Base-by-base conservation (phyloP, 768 basidiomycete species). In the Boletus rubroflammeus region DNA sequence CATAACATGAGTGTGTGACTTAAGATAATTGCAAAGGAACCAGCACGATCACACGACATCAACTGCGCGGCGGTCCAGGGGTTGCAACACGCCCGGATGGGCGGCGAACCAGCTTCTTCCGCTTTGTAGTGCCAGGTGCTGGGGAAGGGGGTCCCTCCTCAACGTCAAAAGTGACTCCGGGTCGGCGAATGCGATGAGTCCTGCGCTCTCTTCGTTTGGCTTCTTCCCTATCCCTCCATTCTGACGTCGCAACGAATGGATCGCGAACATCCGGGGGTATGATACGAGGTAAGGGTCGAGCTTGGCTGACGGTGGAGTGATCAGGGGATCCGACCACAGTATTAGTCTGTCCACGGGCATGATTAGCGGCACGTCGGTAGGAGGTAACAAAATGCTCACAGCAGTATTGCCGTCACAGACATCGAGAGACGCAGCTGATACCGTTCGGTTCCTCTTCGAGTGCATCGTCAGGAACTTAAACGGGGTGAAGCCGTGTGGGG, bases 311-410 rank as follows among this genome's bases (percentile, higher is more conserved):
- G 62, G 82, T 78, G 2, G 90, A 91, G 17, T 81, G 80, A 13
- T 83, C 86, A 5, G 90, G 90, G 3, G 86, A 88, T 15, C 86
- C 88, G 26, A 90, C 68, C 41, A 87, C 81, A 26, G 90, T 89
- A 61, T 83, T 90, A 15, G 83, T 70, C 85, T 86, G 35, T 44
- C 40, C 5, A 61, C 11, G 48, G 47, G 36, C 45, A 51, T 44
- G 14, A 51, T 60, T 25, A 56, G 31, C 44, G 34, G 21, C 19
- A 39, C 21, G 2, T 53, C 6, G 23, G 23, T 29, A 32, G 28
- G 11, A 40, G 3, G 17, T 13, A 23, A 48, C 3, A n/a, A 25
- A 9, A 36, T 34, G 64, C 86, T 70, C 68, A 91, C 90, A 46
- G 86, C 85, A 51, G 88, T 89, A 29, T 70, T 72, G 35, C 90